Base-by-base conservation (phyloP, 2,329 filamentous ascomycete species). In the Ophiosphaerella herpotricha region DNA sequence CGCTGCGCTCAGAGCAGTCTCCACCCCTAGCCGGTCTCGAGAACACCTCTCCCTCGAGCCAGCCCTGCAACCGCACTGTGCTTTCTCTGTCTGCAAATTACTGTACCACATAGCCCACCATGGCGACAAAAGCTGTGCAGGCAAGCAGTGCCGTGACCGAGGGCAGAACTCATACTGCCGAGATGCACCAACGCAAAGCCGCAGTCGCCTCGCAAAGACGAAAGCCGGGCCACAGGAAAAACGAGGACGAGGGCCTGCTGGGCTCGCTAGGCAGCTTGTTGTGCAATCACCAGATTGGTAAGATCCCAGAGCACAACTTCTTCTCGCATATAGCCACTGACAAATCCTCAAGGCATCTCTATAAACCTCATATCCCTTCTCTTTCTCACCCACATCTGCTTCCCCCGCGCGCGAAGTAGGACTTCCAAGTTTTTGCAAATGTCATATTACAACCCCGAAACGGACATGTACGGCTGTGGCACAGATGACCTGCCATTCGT, bases 361-460 rank as follows among this genome's bases (percentile, higher is more conserved):
- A 82, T 94, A 73, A 96, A 95, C 72, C 85, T 94, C 50, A 79
- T 97, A 57, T 85, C 90, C 49, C 85, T 95, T 58, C 85, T 97
- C 58, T 85, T 88, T 71, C 85, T 96, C 58, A 85, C 90, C 48
- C 91, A 97, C 77, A 78, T 86, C 64, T 86, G 88, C 68, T 91
- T 96, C 70, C 91, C 93, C 43, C 87, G 87, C 64, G 85, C 91
- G 41, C 85, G 90, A 58, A 78, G 82, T 45, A 85, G 89, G 66
- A 96, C 91, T n/a, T 81, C 82, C 66, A 94, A 92, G 63, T 96
- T 96, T 79, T 91, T 96, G 76, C 83, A 85, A 48, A 82, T 97
- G 50, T 92, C 90, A 50, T 94, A 97, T 78, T 86, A 87, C 74
- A 89, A 93, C 69, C 75, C 84, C 0, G 68, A 78, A 7, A 85